Base-by-base conservation (phyloP, 495 filamentous ascomycete genomes). In the Evernia prunastri region DNA sequence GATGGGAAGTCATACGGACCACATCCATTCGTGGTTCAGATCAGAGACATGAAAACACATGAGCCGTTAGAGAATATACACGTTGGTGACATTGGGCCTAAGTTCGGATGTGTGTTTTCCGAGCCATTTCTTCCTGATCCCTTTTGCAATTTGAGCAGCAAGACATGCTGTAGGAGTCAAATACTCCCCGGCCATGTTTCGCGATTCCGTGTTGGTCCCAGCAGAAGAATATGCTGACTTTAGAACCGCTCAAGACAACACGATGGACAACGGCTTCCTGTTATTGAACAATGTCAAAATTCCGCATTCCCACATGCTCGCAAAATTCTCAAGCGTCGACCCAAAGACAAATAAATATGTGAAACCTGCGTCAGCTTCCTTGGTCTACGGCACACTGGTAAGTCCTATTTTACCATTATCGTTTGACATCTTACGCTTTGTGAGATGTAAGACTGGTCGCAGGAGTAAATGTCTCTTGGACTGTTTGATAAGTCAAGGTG, bases 201-300 rank as follows among this genome's bases (percentile, higher is more conserved):
- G n/a, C n/a, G n/a, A n/a, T n/a, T n/a, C n/a, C n/a, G n/a, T n/a
- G n/a, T n/a, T n/a, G n/a, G n/a, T n/a, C n/a, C n/a, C n/a, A n/a
- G n/a, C n/a, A n/a, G n/a, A n/a, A n/a, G n/a, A n/a, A n/a, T n/a
- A n/a, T n/a, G n/a, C n/a, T n/a, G n/a, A n/a, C n/a, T n/a, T n/a
- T n/a, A n/a, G n/a, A n/a, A n/a, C n/a, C n/a, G n/a, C n/a, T n/a
- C n/a, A n/a, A n/a, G n/a, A 87, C 71, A 83, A 82, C 67, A 88
- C 84, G 23, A 86, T 88, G 82, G 88, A 90, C 72, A 91, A 90
- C 66, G 88, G 88, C 6, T 91, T 86, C 76, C 76, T 90, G 29
- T 79, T 87, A 35, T 84, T 91, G 72, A 87, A 89, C 72, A 77
- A 88, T 10, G 78, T 89, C 67, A 86, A 87, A 67, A 77, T 90